phyloP scores from a whole-genome alignment of 2,329 filamentous ascomycete species.

The Fusarium ramigenum region DNA sequence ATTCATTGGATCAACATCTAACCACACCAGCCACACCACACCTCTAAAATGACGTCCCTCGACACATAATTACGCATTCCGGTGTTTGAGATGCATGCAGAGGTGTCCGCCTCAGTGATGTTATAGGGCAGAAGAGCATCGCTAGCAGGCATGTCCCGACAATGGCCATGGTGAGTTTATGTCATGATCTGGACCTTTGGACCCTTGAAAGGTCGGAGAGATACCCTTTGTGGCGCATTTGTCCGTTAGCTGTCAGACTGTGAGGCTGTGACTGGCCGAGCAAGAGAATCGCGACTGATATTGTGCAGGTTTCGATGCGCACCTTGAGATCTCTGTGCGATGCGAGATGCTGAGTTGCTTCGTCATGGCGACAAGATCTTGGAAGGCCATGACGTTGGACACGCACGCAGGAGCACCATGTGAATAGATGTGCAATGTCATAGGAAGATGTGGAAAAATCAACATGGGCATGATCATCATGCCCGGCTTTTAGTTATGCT shows the following conservation, averaged over 20 bases:
- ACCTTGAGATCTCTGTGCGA: slow-evolving; percentile 6
- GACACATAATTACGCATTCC: slow-evolving; percentile 32
- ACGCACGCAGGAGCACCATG: background rate
- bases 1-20: slow-evolving; percentile 12
- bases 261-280: slow-evolving; percentile 25
- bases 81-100: slow-evolving; percentile 8
- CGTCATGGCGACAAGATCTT: slow-evolving; percentile 11
- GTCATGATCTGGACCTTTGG: slow-evolving; percentile 19
- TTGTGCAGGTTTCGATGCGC: slow-evolving; percentile 8
- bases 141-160: slow-evolving; percentile 23
- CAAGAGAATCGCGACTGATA: slow-evolving; percentile 1
- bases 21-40: slow-evolving; percentile 24
- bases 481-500: slow-evolving; percentile 29
- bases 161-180: slow-evolving; percentile 16
- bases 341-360: slow-evolving; percentile 7
- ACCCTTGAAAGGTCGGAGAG: slow-evolving; percentile 22
- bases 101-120: slow-evolving; percentile 12
- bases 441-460: slow-evolving; percentile 5
- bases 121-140: slow-evolving; percentile 15
- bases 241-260: slow-evolving; percentile 27
- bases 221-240: slow-evolving; percentile 7
- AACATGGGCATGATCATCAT: slow-evolving; percentile 15
- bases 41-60: slow-evolving; percentile 38
- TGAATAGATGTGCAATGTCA: background rate
- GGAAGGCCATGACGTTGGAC: slow-evolving; percentile 19